phyloP scores from a whole-genome alignment of 2,329 filamentous ascomycete genomes.

The Fusarium pseudoanthophilum region DNA sequence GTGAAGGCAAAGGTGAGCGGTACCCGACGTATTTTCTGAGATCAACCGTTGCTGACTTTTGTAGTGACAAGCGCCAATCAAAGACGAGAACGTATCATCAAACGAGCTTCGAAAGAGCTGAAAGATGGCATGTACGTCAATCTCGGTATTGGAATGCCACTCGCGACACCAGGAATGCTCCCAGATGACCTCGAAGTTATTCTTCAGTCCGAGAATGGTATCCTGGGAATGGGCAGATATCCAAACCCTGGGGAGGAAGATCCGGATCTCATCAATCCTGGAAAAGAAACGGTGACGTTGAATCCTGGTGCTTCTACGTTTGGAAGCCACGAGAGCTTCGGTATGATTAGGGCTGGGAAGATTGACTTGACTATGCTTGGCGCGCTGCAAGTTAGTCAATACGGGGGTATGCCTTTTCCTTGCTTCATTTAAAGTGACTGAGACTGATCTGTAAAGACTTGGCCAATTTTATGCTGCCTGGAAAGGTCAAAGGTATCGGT shows the following conservation, averaged over 20 bases:
- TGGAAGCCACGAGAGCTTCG: conserved; percentile 80
- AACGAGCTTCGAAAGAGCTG: conserved; percentile 85
- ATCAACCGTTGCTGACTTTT: too few relatives aligned
- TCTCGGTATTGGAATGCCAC: conserved; percentile 90
- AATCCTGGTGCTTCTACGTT: conserved; percentile 81
- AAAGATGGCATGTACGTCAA: conserved; percentile 95
- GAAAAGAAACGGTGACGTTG: conserved; percentile 89
- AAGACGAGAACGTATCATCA: conserved; percentile 69
- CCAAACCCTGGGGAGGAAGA: conserved; percentile 80
- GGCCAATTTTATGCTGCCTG: conserved; percentile 91
- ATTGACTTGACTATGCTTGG: conserved; percentile 88
- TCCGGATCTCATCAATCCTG: conserved; percentile 88
- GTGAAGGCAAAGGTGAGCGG: not conserved
- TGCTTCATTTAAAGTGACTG: fast-evolving
- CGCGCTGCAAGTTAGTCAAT: conserved; percentile 85
- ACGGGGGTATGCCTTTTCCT: conserved; percentile 49
- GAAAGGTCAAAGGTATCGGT: conserved; percentile 92
- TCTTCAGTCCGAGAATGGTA: conserved; percentile 82
- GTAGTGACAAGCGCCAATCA: too few relatives aligned
- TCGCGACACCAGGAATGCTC: conserved; percentile 85
- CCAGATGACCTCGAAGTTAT: conserved; percentile 79
- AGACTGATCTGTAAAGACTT: conserved; percentile 62
- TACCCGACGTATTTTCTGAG: too few relatives aligned
- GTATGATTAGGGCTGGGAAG: conserved; percentile 86
- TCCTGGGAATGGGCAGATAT: conserved; percentile 76